phyloP scores from a whole-genome alignment of 2,329 filamentous ascomycete species.

The Fusarium foetens region DNA sequence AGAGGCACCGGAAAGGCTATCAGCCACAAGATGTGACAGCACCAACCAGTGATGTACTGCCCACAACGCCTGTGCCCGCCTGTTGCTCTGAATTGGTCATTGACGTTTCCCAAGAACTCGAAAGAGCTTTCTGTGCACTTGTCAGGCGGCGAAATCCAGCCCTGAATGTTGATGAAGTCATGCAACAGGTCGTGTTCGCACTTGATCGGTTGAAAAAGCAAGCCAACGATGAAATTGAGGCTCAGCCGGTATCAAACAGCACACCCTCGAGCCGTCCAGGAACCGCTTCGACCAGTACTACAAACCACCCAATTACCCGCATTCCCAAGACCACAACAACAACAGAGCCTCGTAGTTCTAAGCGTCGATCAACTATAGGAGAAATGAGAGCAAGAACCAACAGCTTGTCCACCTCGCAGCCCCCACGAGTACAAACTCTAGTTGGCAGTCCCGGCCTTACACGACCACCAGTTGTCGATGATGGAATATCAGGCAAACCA shows the following conservation, averaged over 20 bases:
- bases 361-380: conserved; percentile 27
- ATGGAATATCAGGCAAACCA: conserved; percentile 65
- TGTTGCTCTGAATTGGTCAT: conserved; percentile 62
- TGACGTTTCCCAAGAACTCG: conserved; percentile 60
- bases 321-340: conserved; percentile 35
- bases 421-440: conserved; percentile 38
- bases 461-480: conserved; percentile 49
- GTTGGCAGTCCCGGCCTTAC: conserved; percentile 33
- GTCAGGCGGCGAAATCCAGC: conserved; percentile 53
- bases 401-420: conserved; percentile 37
- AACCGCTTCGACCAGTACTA: conserved; percentile 26
- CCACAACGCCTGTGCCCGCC: conserved; percentile 48
- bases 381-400: conserved; percentile 22
- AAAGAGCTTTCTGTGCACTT: conserved; percentile 61
- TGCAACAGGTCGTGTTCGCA: conserved; percentile 57
- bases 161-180: conserved; percentile 57
- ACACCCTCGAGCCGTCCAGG: conserved; percentile 28
- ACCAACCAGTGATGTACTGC: conserved; percentile 44
- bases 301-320: conserved; percentile 32
- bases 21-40: conserved; percentile 46
- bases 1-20: conserved; percentile 56
- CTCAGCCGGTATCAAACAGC: conserved; percentile 24
- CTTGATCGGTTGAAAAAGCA: conserved; percentile 39
- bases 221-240: conserved; percentile 23
- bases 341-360: conserved; percentile 27